Conservation (phyloP, 495 filamentous ascomycete genomes). For the Aspergillus campestris region DNA sequence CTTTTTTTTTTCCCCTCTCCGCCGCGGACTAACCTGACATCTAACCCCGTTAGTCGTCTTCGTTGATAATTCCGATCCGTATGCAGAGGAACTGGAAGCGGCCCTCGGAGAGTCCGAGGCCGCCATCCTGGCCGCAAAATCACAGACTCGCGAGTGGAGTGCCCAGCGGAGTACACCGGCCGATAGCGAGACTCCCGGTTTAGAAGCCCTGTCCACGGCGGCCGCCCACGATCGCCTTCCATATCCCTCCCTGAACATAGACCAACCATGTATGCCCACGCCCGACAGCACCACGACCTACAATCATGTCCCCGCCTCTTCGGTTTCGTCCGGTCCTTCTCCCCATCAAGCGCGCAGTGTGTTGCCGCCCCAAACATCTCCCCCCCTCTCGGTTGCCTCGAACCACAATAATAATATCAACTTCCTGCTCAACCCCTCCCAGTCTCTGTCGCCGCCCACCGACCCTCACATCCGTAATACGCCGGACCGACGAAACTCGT, state of each 20-base stretch:
- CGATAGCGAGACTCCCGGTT: constrained; percentile 38
- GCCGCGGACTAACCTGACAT: no score
- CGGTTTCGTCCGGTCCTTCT: constrained; percentile 30
- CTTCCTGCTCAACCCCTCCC: constrained; percentile 50
- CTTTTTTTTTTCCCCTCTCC: no score
- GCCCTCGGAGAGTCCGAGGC: constrained; percentile 26
- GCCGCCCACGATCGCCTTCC: constrained; percentile 44
- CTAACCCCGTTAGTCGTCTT: no score
- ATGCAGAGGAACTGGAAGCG: constrained; percentile 44
- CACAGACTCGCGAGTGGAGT: constrained; percentile 24
- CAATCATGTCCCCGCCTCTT: constrained; percentile 12
- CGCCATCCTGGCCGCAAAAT: constrained; percentile 23
- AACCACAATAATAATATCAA: constrained; percentile 44
- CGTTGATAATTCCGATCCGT: constrained; percentile 55
- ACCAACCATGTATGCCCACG: constrained; percentile 14
- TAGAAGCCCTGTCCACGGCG: constrained; percentile 50
- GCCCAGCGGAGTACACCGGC: constrained; percentile 8
- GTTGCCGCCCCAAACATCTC: constrained; percentile 29
- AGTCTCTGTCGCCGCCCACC: constrained; percentile 38
- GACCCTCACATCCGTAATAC: constrained; percentile 35
- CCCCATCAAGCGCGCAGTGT: constrained; percentile 23
- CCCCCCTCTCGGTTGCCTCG: constrained; percentile 30
- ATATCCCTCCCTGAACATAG: constrained; percentile 18
- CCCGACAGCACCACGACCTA: constrained; percentile 11
- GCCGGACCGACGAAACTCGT: constrained; percentile 21